phyloP scores from a whole-genome alignment of 1,284 basidiomycete genomes.

The Stygiomarasmius scandens region DNA sequence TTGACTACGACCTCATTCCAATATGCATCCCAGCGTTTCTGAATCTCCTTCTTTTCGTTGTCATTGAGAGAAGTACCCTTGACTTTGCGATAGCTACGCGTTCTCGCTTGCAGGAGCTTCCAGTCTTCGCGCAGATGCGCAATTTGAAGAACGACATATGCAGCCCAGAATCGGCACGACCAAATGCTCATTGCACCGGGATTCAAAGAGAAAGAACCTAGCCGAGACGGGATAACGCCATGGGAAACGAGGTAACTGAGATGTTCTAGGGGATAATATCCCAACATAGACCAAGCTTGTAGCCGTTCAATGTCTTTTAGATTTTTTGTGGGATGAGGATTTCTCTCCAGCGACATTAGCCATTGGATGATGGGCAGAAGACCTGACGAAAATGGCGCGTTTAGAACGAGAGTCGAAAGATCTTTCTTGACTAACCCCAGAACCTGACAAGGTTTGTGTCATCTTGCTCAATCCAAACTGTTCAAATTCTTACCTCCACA shows the following conservation, averaged over 20 bases:
- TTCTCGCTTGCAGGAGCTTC: constrained; percentile 54
- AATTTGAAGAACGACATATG: constrained; percentile 76
- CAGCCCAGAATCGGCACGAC: constrained; percentile 79
- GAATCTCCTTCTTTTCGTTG: constrained; percentile 59
- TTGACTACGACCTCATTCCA: constrained; percentile 78
- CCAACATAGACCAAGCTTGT: constrained; percentile 84
- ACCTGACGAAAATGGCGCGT: constrained; percentile 48
- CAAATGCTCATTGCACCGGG: constrained; percentile 55
- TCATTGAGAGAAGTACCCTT: constrained; percentile 50
- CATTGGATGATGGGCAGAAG: constrained; percentile 78
- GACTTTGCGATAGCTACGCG: constrained; percentile 58
- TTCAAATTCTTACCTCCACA: constrained; percentile 44
- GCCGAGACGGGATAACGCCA: constrained; percentile 61
- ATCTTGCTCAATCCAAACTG: no score
- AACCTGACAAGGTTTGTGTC: constrained; percentile 38
- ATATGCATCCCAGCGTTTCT: constrained; percentile 66
- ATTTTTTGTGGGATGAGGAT: constrained; percentile 64
- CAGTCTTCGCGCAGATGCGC: constrained; percentile 70
- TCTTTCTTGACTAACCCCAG: constrained; percentile 54
- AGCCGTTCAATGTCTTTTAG: constrained; percentile 78
- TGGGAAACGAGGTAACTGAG: constrained; percentile 71
- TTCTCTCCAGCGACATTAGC: constrained; percentile 72
- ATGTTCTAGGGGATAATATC: constrained; percentile 83
- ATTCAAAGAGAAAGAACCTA: constrained; percentile 49
- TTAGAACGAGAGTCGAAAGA: not conserved